Evolutionary conservation across 2,329 filamentous ascomycete genomes (phyloP).

Genomic region (Hypoxylon sp.): DNA sequence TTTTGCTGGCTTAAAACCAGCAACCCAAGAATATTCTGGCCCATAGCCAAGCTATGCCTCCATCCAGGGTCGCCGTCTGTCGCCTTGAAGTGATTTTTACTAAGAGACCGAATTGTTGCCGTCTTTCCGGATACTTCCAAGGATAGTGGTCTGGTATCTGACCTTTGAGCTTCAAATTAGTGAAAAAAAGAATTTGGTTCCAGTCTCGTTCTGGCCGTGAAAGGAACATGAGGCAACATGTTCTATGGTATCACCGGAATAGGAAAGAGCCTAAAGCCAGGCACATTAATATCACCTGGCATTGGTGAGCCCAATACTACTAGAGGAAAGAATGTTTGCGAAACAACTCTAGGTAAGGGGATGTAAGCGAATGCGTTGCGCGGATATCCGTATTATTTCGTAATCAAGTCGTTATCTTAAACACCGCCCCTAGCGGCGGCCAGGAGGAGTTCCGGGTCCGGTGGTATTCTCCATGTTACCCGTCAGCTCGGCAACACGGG

Average conservation of each 20-base stretch:
- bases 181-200: conserved; percentile 40
- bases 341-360: conserved; percentile 31
- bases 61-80: conserved; percentile 36
- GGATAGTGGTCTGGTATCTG: conserved; percentile 15
- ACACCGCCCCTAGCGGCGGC: conserved; percentile 55
- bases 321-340: conserved; percentile 28
- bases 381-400: conserved; percentile 39
- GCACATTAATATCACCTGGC: conserved; percentile 44
- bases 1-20: conserved; percentile 29
- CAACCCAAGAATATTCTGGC: conserved; percentile 39
- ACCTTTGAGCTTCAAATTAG: conserved; percentile 39
- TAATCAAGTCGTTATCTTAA: conserved; percentile 47
- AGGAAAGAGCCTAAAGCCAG: conserved; percentile 42
- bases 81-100: conserved; percentile 40
- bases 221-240: conserved; percentile 43
- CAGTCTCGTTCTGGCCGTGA: conserved; percentile 44
- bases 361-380: conserved; percentile 24
- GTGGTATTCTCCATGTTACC: conserved; percentile 78
- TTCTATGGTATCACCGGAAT: conserved; percentile 56
- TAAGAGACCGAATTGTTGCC: conserved; percentile 28
- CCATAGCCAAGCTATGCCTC: conserved; percentile 48
- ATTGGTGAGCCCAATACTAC: conserved; percentile 18
- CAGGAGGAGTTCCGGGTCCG: conserved; percentile 56
- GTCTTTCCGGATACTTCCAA: conserved; percentile 37
- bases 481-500: conserved; percentile 93